These are phyloP conservation scores for Monosporascus cannonballus DNA, from an alignment of 2,329 filamentous ascomycete species.

Conservation along the genomic window DNA sequence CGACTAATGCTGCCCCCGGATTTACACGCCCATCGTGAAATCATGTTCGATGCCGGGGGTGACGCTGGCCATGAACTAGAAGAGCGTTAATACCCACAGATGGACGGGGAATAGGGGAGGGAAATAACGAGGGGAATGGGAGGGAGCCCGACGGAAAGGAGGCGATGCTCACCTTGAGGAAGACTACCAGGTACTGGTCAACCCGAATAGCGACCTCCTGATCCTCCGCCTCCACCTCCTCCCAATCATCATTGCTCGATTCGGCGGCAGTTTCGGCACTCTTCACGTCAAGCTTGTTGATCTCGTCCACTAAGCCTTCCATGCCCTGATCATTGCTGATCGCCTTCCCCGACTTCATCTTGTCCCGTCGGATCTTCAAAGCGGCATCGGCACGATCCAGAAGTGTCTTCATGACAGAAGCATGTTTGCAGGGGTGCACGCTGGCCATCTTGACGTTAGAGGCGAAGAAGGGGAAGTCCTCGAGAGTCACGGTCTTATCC, in stretches of 20 bases:
- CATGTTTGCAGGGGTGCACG: slow-evolving; percentile 95
- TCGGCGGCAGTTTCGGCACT: slow-evolving; percentile 45
- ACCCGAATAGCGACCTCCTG: slow-evolving; percentile 73
- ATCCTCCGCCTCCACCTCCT: slow-evolving; percentile 62
- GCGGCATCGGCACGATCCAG: slow-evolving; percentile 93
- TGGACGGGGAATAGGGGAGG: not conserved
- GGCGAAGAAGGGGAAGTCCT: slow-evolving; percentile 94
- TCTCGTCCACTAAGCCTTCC: slow-evolving; percentile 81
- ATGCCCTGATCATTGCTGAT: slow-evolving; percentile 53
- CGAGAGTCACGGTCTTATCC: slow-evolving; percentile 96
- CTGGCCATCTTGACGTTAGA: slow-evolving; percentile 92
- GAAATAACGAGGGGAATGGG: not conserved
- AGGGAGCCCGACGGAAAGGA: not conserved
- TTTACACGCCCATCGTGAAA: slow-evolving; percentile 88
- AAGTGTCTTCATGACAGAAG: slow-evolving; percentile 94
- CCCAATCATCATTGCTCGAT: slow-evolving; percentile 55
- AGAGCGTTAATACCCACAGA: slow-evolving; percentile 16
- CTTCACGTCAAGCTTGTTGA: slow-evolving; percentile 57
- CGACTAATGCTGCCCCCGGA: not conserved
- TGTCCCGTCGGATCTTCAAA: slow-evolving; percentile 80
- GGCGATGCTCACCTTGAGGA: slow-evolving; percentile 62
- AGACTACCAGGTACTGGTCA: slow-evolving; percentile 85
- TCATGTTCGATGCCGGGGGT: slow-evolving; percentile 97
- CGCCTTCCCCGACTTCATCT: slow-evolving; percentile 59
- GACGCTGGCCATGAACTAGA: slow-evolving; percentile 73